These are phyloP conservation scores for Rickenella mellea DNA, from an alignment of 768 basidiomycete species.

Conservation along the genomic window DNA sequence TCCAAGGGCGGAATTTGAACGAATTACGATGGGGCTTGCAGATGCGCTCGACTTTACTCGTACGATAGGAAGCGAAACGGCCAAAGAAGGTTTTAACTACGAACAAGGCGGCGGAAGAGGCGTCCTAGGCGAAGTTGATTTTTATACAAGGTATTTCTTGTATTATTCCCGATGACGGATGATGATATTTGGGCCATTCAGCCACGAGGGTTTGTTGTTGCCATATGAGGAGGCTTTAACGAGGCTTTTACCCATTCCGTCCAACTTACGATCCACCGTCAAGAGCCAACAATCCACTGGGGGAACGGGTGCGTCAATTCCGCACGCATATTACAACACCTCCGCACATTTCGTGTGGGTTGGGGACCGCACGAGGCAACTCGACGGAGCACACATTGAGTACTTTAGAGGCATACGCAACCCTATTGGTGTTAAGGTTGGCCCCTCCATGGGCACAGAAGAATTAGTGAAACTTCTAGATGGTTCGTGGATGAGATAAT, in stretches of 20 bases:
- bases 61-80: slow-evolving; percentile 71
- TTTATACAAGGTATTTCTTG: slow-evolving; percentile 71
- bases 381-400: slow-evolving; percentile 91
- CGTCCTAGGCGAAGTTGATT: slow-evolving; percentile 80
- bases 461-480: slow-evolving; percentile 73
- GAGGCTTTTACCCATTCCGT: slow-evolving; percentile 43
- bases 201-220: slow-evolving; percentile 90
- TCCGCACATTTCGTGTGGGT: slow-evolving; percentile 97
- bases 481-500: slow-evolving; percentile 36
- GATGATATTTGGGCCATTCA: slow-evolving; percentile 16
- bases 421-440: slow-evolving; percentile 94
- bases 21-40: slow-evolving; percentile 72
- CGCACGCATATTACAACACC: slow-evolving; percentile 68
- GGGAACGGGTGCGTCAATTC: slow-evolving; percentile 3
- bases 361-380: slow-evolving; percentile 88
- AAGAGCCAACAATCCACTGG: neutral
- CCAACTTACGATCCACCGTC: slow-evolving; percentile 10
- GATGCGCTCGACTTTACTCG: slow-evolving; percentile 91
- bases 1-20: slow-evolving; percentile 78
- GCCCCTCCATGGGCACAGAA: slow-evolving; percentile 71
- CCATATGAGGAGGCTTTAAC: slow-evolving; percentile 91
- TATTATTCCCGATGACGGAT: neutral
- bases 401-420: slow-evolving; percentile 90
- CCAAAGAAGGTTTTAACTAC: slow-evolving; percentile 36
- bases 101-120: slow-evolving; percentile 65